Base-by-base conservation (phyloP, 2,329 filamentous ascomycete genomes). In the Ophiostoma himal-ulmi region DNA sequence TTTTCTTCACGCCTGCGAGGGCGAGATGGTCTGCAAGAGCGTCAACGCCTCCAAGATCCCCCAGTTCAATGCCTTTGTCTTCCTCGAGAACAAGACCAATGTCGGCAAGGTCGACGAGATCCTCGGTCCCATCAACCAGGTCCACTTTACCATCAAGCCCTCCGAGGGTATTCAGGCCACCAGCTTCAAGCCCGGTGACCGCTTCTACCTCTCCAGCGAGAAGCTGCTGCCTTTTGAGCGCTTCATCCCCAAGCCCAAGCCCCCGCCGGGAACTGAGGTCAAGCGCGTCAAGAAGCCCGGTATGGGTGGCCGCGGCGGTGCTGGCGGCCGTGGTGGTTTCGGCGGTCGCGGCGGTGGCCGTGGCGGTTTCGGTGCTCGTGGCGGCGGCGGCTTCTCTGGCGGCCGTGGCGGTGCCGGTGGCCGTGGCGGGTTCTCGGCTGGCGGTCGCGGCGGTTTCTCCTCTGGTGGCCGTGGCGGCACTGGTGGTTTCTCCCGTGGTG, bases 31-130 rank as follows among this genome's bases (percentile, higher is more conserved):
- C 76, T 97, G 94, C 91, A 90, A 93, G 82, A 96, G 92, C 75
- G 90, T 91, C 82, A 98, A 97, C 85, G 70, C 73, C 22, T 84
- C 91, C 77, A 98, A 98, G 83, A 91, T 99, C 74, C 95, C 95
- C 73, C 96, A 96, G 84, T 99, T 99, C 90, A 98, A 97, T 85
- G 95, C 95, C 73, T 93, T 93, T 75, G 96, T 99, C 81, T 99
- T 95, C 84, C 90, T 98, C 77, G 94, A 98, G 86, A 99, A 98
- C 86, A 99, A 98, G 90, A 73, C 72, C n/a, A 94, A 91, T 65
- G 88, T 99, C 80, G 95, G 95, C 81, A 98, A 98, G 83, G 91
- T 99, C 79, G 95, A 99, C 83, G 95, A 99, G 83, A 91, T 99
- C 75, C 90, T 99, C 76, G 95, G 95, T 71, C 94, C 95, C 74